Evolutionary conservation across 164 flowering plant genomes (phyloP), one percentile per base, ranked within the genome.

Genomic region (Annona cherimola): DNA sequence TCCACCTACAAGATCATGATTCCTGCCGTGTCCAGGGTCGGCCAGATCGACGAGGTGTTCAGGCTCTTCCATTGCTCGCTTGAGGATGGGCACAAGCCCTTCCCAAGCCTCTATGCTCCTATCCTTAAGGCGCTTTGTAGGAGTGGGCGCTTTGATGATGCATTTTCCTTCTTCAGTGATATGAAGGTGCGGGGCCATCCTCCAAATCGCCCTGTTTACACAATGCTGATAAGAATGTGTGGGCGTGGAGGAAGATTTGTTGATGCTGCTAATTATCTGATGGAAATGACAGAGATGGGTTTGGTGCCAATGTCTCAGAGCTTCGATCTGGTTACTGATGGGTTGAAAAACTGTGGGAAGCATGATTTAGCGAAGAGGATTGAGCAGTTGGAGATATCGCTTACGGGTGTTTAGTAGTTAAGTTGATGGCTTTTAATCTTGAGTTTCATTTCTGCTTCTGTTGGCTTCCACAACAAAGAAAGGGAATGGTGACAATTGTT

Each of bases 321-420:
- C 81, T 95, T 95, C 78, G 97, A 92, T 76, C 79, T 91, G 94
- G 93, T 95, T 61, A 86, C 89, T 74, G 96, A 93, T 84, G 99
- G 99, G n/a, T 82, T 95, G 78, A 95, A 90, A 87, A 86, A 84
- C 46, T 84, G 93, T 70, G 98, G 99, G 70, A 90, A 93, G 72
- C 89, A 95, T 83, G 96, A 95, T 70, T 70, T 95, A 69, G 99
- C 98, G 61, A 84, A 84, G 84, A 83, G 81, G 78, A 86, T 93
- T 4, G 93, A 91, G 79, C 86, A 93, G 50, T 77, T 91, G 79
- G 96, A 92, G 81, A 84, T 95, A 42, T 87, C 92, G 42, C 75
- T 86, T 5, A 75, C 85, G 40, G 87, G 90, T 9, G 67, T 60
- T 74, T 88, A 81, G 82, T 41, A 39, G 43, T 2, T 63, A 2